Evolutionary conservation across 78 protist species (phyloP).

Genomic region (Dictyostelium discoideum): DNA sequence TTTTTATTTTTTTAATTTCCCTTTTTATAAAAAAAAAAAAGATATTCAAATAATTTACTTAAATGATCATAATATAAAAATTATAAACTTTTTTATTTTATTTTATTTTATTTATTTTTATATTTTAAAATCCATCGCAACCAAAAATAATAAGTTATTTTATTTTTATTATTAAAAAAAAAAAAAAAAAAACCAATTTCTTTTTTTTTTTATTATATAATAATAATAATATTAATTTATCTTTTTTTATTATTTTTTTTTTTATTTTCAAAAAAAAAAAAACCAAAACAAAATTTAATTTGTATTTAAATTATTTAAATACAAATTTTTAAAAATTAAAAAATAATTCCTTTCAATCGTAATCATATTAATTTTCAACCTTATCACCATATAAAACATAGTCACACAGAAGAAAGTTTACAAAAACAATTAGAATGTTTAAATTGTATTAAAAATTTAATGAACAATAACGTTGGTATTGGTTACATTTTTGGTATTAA

Average conservation of each 20-base stretch:
- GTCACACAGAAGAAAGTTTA: conserved; percentile 38
- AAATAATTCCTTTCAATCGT: neutral
- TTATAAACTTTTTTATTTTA: too few species aligned
- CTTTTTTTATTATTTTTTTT: neutral
- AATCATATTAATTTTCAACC: neutral
- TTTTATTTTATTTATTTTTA: too few species aligned
- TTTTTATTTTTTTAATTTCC: too few species aligned
- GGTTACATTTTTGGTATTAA: conserved; percentile 20
- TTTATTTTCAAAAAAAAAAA: too few species aligned
- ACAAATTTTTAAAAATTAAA: neutral
- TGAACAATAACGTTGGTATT: conserved; percentile 75
- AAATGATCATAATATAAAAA: neutral
- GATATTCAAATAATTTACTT: neutral
- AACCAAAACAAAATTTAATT: too few species aligned
- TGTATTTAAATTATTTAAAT: neutral
- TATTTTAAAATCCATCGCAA: neutral
- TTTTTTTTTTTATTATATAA: too few species aligned
- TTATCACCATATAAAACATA: neutral
- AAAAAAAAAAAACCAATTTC: neutral
- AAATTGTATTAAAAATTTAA: conserved; percentile 58
- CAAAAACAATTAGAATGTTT: conserved; percentile 62
- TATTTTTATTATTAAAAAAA: too few species aligned
- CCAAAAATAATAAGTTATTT: neutral
- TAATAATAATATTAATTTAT: too few species aligned
- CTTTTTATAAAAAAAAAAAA: too few species aligned